Base-by-base conservation (phyloP, 495 filamentous ascomycete species). In the Cladorrhinum samala region DNA sequence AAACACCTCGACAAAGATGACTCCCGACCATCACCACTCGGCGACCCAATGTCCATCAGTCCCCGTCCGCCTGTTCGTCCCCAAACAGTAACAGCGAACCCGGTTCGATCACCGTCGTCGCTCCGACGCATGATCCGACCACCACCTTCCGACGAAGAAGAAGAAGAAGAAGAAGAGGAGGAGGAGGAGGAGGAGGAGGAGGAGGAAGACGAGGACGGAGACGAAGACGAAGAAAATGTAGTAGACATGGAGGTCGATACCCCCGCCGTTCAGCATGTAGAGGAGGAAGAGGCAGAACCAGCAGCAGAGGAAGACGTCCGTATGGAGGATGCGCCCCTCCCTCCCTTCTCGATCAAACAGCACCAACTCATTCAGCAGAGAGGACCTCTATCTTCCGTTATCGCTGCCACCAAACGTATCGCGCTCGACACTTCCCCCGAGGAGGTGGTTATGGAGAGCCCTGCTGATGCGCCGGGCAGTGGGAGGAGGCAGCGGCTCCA, bases 371-470 rank as follows among this genome's bases (percentile, higher is more conserved):
- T 33, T 33, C 27, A 45, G 14, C 45, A 47, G 6, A 6, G 45
- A 30, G 45, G 45, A 9, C 45, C 45, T 2, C 24, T 47, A 14
- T 47, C 45, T 17, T 47, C 45, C 9, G 45, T 47, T 2, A 47
- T 47, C 9, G 45, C 45, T 5, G 45, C 45, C 14, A 47, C 45
- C 5, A 47, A 33, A 23, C 9, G 45, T 20, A 47, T 47, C 30
- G 24, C 21, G 6, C 27, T 47, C 17, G 14, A 30, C 23, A 47
- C 23, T 33, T 47, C 45, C 3, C 45, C 45, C n/a, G 45, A 47
- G 45, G 45, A 47, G 45, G 24, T 47, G 14, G 45, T 47, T 14
- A 47, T 47, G 45, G 45, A 47, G 24, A 47, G 45, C 45, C 45
- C 45, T 2, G 45, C 45, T 8, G 45, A 47, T 33, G 45, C 45